phyloP scores from a whole-genome alignment of 768 basidiomycete species.

The Boletus insuetus region DNA sequence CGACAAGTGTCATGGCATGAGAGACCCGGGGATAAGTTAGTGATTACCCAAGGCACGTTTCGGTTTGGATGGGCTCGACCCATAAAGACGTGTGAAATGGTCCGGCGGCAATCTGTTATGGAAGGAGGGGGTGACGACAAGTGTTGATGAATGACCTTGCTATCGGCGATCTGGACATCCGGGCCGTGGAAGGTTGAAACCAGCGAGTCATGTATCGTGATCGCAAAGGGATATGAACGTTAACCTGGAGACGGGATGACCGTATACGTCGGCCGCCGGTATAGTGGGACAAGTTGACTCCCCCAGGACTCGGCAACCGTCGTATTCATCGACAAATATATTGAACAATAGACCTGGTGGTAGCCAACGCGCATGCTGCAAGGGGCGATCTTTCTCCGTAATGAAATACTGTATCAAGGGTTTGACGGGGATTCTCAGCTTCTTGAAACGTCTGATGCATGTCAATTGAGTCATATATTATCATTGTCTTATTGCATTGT shows the following conservation, averaged over 20 bases:
- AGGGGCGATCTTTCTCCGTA: constrained; percentile 15
- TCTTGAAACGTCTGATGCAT: constrained; percentile 10
- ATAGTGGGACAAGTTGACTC: background rate
- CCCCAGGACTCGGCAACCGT: background rate
- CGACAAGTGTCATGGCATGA: background rate
- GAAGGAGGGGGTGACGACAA: background rate
- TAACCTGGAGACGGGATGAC: background rate
- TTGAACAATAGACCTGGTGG: constrained; percentile 9
- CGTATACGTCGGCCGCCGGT: too few relatives aligned
- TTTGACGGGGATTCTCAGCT: constrained; percentile 3
- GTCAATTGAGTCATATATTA: constrained; percentile 4
- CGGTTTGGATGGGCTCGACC: constrained; percentile 3
- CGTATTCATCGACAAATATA: background rate
- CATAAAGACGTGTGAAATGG: constrained; percentile 12
- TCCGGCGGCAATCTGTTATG: constrained; percentile 1
- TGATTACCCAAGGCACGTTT: constrained; percentile 3
- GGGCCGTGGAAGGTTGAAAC: constrained; percentile 1
- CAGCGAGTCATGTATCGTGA: too few relatives aligned
- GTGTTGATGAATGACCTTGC: background rate
- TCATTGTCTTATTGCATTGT: background rate
- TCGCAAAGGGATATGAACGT: background rate
- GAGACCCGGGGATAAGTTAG: background rate
- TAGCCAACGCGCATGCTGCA: background rate
- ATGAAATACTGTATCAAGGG: constrained; percentile 8
- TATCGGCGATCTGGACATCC: background rate